These are phyloP conservation scores for Pseudisothecium myosuroides DNA, from an alignment of 225 moss, liverwort and hornwort genomes.

Conservation along the genomic window DNA sequence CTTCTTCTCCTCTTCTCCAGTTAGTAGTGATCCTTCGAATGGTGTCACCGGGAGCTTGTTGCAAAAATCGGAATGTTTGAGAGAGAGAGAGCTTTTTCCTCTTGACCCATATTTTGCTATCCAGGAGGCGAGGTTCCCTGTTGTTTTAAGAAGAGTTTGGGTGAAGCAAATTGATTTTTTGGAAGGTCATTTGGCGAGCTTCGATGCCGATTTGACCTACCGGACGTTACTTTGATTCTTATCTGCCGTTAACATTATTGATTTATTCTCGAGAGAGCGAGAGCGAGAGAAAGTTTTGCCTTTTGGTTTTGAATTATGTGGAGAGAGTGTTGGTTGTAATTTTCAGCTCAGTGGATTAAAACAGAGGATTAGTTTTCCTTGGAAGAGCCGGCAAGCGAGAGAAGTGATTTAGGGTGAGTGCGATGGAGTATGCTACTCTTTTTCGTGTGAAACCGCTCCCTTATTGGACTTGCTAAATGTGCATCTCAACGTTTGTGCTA, in stretches of 20 bases:
- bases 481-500: slow-evolving; percentile 5
- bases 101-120: background rate
- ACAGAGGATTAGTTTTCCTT: background rate
- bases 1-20: background rate
- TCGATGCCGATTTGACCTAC: slow-evolving; percentile 8
- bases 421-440: slow-evolving; percentile 22
- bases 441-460: background rate
- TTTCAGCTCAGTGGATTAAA: slow-evolving; percentile 7
- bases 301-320: background rate
- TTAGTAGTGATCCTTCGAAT: slow-evolving; percentile 27
- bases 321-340: background rate
- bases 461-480: slow-evolving; percentile 16
- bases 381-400: background rate
- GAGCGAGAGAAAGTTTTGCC: background rate
- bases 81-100: slow-evolving; percentile 1
- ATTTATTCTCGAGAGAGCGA: background rate
- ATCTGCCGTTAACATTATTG: background rate
- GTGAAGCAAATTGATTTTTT: background rate
- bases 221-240: background rate
- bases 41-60: slow-evolving; percentile 12
- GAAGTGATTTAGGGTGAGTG: slow-evolving; percentile 21
- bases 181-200: background rate
- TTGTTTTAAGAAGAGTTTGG: slow-evolving; percentile 3
- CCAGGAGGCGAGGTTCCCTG: background rate
- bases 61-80: background rate